Conservation (phyloP, 202 grass and related monocot genomes). For the Dendrocalamus latiflorus region DNA sequence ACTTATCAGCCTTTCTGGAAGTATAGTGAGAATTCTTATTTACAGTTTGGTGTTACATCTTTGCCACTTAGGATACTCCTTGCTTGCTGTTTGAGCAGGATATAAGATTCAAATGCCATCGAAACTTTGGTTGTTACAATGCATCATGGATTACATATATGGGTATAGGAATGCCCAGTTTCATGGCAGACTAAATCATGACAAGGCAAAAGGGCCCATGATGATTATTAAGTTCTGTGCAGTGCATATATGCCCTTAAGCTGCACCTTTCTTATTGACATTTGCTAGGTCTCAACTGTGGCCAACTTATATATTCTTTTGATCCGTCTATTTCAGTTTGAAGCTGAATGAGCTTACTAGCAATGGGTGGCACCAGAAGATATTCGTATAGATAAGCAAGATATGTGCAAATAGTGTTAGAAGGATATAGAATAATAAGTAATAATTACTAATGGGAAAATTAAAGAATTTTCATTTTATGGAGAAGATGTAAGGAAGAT, state of each 20-base stretch:
- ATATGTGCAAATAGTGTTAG: background rate
- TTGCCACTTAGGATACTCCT: background rate
- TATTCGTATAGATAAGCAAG: background rate
- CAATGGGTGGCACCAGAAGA: background rate
- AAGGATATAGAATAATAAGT: background rate
- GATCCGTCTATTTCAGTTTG: background rate
- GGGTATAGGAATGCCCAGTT: background rate
- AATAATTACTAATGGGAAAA: background rate
- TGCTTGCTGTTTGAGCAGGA: background rate
- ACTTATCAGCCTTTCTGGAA: background rate
- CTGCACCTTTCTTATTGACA: background rate
- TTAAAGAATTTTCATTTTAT: background rate
- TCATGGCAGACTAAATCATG: background rate
- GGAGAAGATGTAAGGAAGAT: background rate
- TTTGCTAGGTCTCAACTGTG: background rate
- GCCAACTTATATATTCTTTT: background rate
- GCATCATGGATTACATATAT: background rate
- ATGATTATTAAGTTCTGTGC: background rate
- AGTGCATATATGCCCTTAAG: background rate
- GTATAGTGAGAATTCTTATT: background rate
- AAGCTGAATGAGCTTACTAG: background rate
- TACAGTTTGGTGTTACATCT: background rate
- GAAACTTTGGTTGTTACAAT: background rate
- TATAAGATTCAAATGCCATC: conserved; percentile 8
- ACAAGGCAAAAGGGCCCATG: background rate